Base-by-base conservation (phyloP, 2,329 filamentous ascomycete species). In the Beauveria australis region DNA sequence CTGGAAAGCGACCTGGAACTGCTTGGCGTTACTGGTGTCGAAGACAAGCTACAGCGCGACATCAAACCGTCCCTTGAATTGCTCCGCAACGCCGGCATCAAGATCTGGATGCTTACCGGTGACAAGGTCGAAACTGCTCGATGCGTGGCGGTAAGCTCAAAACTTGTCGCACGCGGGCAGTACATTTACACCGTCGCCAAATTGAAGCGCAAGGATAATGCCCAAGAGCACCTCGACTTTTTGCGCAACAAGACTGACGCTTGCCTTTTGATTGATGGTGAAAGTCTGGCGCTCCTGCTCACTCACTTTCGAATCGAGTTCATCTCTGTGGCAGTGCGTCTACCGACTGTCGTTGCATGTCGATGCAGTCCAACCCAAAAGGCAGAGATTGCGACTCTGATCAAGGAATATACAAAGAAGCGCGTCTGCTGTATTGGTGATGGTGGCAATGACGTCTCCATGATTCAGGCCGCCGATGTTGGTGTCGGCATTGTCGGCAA, bases 21-120 rank as follows among this genome's bases (percentile, higher is more conserved):
- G 6, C 82, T 97, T 1, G 94, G 94, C n/a, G 92, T 99, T 14
- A 99, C 94, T 1, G 94, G 94, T 64, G 94, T 99, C 0, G 95
- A 99, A 74, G 94, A 99, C 75, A 96, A 96, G 71, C 83, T 99
- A 14, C 94, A 99, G 72, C 88, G 87, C 64, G 92, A 97, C 69
- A 94, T 99, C 69, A 99, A 97, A 73, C 89, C 93, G 1, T 96
- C 92, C 0, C 81, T 99, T 6, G 95, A 99, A 73, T 84, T 99
- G 5, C 83, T 99, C 57, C 90, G 94, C 66, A 99, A 99, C 68
- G 94, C 94, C 0, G 94, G 94, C 28, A 94, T 99, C 76, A 97
- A 97, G 74, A 97, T 99, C 55, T 99, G 94, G 94, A 99, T 99
- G 94, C 80, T 99, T 71, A 99, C 94, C 0, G 94, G 94, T 52